These are phyloP conservation scores for Pseudopyrenochaeta lycopersici DNA, from an alignment of 2,329 filamentous ascomycete genomes.

Conservation along the genomic window DNA sequence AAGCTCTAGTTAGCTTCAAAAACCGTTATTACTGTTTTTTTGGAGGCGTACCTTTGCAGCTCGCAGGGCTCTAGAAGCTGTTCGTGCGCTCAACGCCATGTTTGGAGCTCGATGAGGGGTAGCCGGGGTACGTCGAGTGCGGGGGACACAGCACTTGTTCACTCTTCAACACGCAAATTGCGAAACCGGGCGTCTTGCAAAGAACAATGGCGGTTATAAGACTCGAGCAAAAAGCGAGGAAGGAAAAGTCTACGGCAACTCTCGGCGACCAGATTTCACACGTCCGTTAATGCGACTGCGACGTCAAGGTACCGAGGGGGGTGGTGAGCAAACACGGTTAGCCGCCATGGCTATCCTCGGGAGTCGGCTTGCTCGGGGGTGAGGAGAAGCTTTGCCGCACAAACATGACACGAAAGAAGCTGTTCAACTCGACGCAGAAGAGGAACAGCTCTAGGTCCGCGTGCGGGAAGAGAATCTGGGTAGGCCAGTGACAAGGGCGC, in stretches of 20 bases:
- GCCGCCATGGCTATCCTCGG: slow-evolving; percentile 38
- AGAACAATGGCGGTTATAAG: slow-evolving; percentile 5
- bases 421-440: slow-evolving; percentile 5
- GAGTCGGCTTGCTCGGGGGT: slow-evolving; percentile 29
- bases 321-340: slow-evolving; percentile 35
- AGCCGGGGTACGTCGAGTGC: slow-evolving; percentile 32
- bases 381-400: slow-evolving; percentile 39
- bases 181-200: slow-evolving; percentile 3
- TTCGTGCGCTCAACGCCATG: slow-evolving; percentile 73
- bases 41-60: slow-evolving; percentile 66
- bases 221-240: slow-evolving; percentile 11
- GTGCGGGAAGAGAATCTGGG: slow-evolving; percentile 8
- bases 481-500: slow-evolving; percentile 2
- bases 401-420: slow-evolving; percentile 10
- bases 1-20: slow-evolving; percentile 25
- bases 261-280: slow-evolving; percentile 38
- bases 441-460: slow-evolving; percentile 14
- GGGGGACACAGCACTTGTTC: slow-evolving; percentile 25
- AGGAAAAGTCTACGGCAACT: slow-evolving; percentile 36
- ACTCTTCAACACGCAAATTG: slow-evolving; percentile 21
- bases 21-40: background rate
- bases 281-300: slow-evolving; percentile 38
- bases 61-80: slow-evolving; percentile 69
- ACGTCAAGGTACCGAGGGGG: slow-evolving; percentile 41
- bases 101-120: slow-evolving; percentile 41